Evolutionary conservation across 179 eudicot species (phyloP), one percentile per base, ranked within the genome.

Genomic region (Amaranthus tricolor): DNA sequence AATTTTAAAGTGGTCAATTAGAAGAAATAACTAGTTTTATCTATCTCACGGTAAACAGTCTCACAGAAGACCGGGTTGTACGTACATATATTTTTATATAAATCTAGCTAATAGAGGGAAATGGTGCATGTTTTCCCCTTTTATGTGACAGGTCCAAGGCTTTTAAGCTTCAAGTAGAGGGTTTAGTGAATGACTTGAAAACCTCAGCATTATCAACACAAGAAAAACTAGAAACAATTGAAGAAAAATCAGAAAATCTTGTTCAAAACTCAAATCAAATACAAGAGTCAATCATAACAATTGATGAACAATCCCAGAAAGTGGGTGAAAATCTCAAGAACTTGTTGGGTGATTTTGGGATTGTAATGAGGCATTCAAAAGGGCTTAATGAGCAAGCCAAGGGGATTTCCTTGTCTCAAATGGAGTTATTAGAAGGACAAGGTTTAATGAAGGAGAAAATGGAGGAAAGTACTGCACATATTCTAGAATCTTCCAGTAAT

Each of bases 131-230:
- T n/a, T 47, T 44, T 13, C 3, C 1, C 57, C 17, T 7, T 14
- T 43, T 7, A 20, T 47, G 16, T 64, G 82, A 72, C 73, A 93
- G 98, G 84, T 80, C 90, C 13, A 84, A 86, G 44, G 96, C 91
- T 19, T 94, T 94, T 76, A 89, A 86, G 78, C 66, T 75, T n/a
- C 89, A 87, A 75, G 90, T 90, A 4, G 97, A 94, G 85, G 79
- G 78, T 72, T 63, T 91, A 82, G 97, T 94, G 81, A 94, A 92
- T 78, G 92, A 87, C 2, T 66, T 94, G 17, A 92, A 89, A 59
- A 63, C 55, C 13, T 80, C 93, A 55, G 94, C 96, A 14, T 74
- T 86, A 69, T 78, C 79, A 20, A 88, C 94, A 10, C 89, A 92
- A 82, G 87, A 83, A 11, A 94, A 85, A 73, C 47, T 94, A 47